Evolutionary conservation across 1,284 basidiomycete genomes (phyloP).

Genomic region (Salmacisia buchloeana): DNA sequence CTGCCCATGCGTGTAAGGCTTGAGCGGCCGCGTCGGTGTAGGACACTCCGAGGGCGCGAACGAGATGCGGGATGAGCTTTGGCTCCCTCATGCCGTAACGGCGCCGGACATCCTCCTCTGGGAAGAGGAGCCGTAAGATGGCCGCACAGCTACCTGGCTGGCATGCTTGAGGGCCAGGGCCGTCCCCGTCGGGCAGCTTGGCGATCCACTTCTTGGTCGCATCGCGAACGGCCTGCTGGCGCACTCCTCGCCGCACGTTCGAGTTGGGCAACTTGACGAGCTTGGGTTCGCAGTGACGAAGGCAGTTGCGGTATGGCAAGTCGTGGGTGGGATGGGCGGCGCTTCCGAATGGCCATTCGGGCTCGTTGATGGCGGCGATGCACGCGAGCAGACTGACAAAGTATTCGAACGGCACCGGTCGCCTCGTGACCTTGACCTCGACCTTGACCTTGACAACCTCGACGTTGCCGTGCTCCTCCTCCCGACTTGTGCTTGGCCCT

Average conservation of each 20-base stretch:
- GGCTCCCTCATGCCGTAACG: neutral
- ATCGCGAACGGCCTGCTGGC: neutral
- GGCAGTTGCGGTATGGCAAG: neutral
- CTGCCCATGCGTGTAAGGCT: neutral
- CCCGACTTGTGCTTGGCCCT: neutral
- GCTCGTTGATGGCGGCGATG: conserved; percentile 1
- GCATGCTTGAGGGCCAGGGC: conserved; percentile 1
- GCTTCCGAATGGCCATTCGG: neutral
- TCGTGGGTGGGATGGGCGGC: neutral
- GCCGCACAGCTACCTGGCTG: neutral
- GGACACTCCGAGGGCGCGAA: neutral
- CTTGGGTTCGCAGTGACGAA: neutral
- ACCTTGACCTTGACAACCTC: neutral
- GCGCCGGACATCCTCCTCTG: neutral
- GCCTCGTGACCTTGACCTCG: neutral
- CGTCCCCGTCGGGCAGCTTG: neutral
- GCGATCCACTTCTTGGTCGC: neutral
- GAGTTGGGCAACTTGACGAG: neutral
- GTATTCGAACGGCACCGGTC: conserved; percentile 1
- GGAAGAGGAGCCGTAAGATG: neutral
- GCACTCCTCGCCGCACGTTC: neutral
- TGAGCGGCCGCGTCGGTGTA: neutral
- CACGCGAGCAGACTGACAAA: neutral
- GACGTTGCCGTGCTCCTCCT: neutral
- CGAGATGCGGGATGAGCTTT: neutral